Conservation (phyloP, 441 rosid species). For the Erysimum cheiri region DNA sequence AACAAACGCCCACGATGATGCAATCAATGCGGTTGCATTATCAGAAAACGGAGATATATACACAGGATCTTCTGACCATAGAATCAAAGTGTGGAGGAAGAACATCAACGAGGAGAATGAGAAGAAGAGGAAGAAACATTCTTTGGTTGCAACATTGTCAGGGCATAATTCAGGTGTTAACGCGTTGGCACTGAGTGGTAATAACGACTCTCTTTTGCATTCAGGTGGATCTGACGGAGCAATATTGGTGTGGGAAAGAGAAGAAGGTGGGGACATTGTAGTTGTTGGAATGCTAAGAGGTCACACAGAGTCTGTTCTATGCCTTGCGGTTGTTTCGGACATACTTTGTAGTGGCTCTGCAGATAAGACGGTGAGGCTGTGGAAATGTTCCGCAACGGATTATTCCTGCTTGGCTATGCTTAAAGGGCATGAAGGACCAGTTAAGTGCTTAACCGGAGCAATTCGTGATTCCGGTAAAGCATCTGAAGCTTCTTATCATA, state of each 20-base stretch:
- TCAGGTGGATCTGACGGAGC: slow-evolving; percentile 80
- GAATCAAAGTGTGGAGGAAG: slow-evolving; percentile 80
- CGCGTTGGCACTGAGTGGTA: slow-evolving; percentile 64
- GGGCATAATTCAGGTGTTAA: slow-evolving; percentile 84
- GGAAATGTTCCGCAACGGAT: slow-evolving; percentile 55
- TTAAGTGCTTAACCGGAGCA: slow-evolving; percentile 81
- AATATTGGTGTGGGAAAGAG: slow-evolving; percentile 74
- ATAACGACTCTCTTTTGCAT: slow-evolving; percentile 56
- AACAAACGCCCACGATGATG: slow-evolving; percentile 81
- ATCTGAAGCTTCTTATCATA: slow-evolving; percentile 49
- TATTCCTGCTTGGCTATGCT: slow-evolving; percentile 67
- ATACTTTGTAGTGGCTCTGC: slow-evolving; percentile 87
- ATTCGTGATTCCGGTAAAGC: slow-evolving; percentile 44
- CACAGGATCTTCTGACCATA: slow-evolving; percentile 88
- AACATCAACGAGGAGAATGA: slow-evolving; percentile 43
- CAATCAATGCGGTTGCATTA: slow-evolving; percentile 74
- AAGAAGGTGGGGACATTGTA: slow-evolving; percentile 48
- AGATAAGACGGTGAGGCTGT: slow-evolving; percentile 74
- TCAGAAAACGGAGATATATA: slow-evolving; percentile 69
- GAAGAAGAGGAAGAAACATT: slow-evolving; percentile 62
- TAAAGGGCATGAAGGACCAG: slow-evolving; percentile 87
- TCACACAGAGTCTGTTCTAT: slow-evolving; percentile 74
- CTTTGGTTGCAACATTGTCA: slow-evolving; percentile 56
- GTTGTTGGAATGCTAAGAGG: slow-evolving; percentile 68
- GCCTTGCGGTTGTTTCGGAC: slow-evolving; percentile 63